These are phyloP conservation scores for Suillus variegatus DNA, from an alignment of 768 basidiomycete genomes.

Conservation along the genomic window DNA sequence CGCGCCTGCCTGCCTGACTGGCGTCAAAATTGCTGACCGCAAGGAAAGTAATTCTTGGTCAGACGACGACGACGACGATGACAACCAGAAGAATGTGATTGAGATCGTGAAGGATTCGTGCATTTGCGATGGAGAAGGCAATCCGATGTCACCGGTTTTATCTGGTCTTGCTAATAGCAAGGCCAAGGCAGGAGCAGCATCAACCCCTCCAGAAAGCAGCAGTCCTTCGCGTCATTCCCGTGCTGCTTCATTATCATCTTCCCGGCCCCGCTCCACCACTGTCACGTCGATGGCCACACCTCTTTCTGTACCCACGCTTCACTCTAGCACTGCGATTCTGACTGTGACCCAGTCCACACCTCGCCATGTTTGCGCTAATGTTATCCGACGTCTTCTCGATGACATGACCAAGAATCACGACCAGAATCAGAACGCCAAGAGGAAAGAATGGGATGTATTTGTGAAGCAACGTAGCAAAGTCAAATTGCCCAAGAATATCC, in stretches of 20 bases:
- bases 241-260: constrained; percentile 49
- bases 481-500: constrained; percentile 29
- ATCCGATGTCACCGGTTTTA: constrained; percentile 5
- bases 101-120: constrained; percentile 44
- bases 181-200: constrained; percentile 15
- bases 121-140: constrained; percentile 38
- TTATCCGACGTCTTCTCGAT: constrained; percentile 70
- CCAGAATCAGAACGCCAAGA: constrained; percentile 62
- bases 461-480: constrained; percentile 66
- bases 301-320: not conserved
- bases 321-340: constrained; percentile 51
- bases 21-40: constrained; percentile 84
- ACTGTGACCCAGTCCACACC: constrained; percentile 63
- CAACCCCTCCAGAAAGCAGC: constrained; percentile 20
- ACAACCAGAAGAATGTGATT: constrained; percentile 31
- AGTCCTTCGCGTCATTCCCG: constrained; percentile 33
- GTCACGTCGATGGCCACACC: constrained; percentile 28
- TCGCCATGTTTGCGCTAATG: constrained; percentile 73
- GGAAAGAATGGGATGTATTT: constrained; percentile 88
- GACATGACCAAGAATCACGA: constrained; percentile 85
- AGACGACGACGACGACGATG: constrained; percentile 51
- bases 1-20: constrained; percentile 84
- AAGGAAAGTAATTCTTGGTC: constrained; percentile 80
- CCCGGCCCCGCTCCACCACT: constrained; percentile 48
- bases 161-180: constrained; percentile 15